phyloP scores from a whole-genome alignment of 805 yeast species.

The Zygoascus biomembranicola region DNA sequence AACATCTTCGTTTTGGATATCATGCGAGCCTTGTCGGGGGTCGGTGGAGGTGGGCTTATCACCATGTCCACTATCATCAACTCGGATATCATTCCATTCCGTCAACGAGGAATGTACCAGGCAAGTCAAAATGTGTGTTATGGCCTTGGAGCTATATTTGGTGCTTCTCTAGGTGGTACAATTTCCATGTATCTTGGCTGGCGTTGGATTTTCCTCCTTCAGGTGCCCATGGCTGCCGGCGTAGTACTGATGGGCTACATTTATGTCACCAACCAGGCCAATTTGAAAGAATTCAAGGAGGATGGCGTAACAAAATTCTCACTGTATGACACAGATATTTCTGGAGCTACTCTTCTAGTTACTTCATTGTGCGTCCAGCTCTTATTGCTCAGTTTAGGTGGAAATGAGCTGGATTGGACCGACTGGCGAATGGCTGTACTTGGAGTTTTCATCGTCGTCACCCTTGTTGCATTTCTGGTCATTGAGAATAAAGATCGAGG shows the following conservation, averaged over 20 bases:
- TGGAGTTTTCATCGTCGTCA: constrained; percentile 3
- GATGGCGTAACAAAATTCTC: not conserved
- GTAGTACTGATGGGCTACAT: constrained; percentile 5
- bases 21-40: constrained; percentile 12
- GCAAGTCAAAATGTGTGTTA: constrained; percentile 57
- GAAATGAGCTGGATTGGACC: constrained; percentile 6
- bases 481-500: constrained; percentile 7
- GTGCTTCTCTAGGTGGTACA: constrained; percentile 50
- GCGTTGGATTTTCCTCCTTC: constrained; percentile 11
- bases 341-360: constrained; percentile 6
- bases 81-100: constrained; percentile 27
- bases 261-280: constrained; percentile 4
- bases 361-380: constrained; percentile 6
- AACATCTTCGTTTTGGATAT: constrained; percentile 7
- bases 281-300: not conserved
- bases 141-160: constrained; percentile 54
- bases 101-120: constrained; percentile 39
- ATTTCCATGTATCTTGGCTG: constrained; percentile 28
- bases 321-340: constrained; percentile 1
- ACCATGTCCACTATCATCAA: constrained; percentile 20
- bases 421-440: constrained; percentile 3
- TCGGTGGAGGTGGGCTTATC: constrained; percentile 13
- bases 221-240: constrained; percentile 7
- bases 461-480: constrained; percentile 1
- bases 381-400: constrained; percentile 6